Evolutionary conservation across 2,329 filamentous ascomycete genomes (phyloP), one percentile per base, ranked within the genome.

Genomic region (Elsinoe australis): DNA sequence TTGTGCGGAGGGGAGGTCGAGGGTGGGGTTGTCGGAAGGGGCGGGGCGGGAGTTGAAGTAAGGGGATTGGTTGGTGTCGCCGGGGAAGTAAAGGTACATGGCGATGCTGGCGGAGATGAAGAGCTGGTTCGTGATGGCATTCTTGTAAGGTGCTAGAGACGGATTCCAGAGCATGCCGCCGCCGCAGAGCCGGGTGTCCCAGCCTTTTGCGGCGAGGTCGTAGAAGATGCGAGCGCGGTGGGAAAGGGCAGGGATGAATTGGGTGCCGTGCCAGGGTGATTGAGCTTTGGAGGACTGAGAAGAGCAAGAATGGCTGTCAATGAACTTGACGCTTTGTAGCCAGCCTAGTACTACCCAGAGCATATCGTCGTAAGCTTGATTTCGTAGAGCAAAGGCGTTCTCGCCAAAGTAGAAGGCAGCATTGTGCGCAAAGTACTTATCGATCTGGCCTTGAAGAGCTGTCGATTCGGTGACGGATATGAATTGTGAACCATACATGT

Each of bases 101-200:
- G 76, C 78, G 28, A 90, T 77, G 17, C 85, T 92, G 0, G 87
- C 87, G 0, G 89, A 75, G 52, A 95, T 86, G 67, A 78, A 95
- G 1, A 95, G 76, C 62, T 95, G 80, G 60, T 95, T 95, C 22
- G 90, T 96, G 58, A 96, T 94, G 53, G 90, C 87, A 59, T 96
- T 96, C 62, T 95, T 96, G 70, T 95, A 96, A 0, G 88, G 87
- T 31, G 74, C 66, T 21, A 90, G 68, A 28, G 79, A 77, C 2
- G 87, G 87, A 55, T 85, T 92, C 90, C 90, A 96, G 14, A 80
- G 74, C 88, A 95, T 95, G 39, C 90, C 90, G 22, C 90, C 90
- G 7, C 76, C 76, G 58, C 90, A 95, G 7, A 94, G 74, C 21
- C 71, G 72, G 15, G 77, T 83, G 60, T 94, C 85, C 88, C 90